phyloP scores from a whole-genome alignment of 2,329 filamentous ascomycete genomes.

The Cadophora sp. region DNA sequence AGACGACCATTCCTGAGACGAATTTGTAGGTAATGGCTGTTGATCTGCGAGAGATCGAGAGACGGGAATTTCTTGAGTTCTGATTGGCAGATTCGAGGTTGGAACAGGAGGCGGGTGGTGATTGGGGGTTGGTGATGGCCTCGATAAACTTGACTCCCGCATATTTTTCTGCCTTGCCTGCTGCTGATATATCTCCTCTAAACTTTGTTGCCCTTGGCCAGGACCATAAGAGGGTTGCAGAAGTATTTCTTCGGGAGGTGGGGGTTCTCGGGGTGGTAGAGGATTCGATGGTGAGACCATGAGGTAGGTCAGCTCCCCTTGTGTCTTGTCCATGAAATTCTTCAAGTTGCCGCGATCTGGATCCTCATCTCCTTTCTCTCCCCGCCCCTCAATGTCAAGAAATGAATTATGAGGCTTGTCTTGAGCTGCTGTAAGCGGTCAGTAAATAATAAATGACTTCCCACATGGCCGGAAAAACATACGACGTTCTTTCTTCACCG shows the following conservation, averaged over 20 bases:
- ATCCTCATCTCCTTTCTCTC: slow-evolving; percentile 42
- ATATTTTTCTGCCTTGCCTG: slow-evolving; percentile 61
- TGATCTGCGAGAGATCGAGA: slow-evolving; percentile 60
- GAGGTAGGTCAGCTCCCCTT: slow-evolving; percentile 69
- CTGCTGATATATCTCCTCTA: slow-evolving; percentile 44
- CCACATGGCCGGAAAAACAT: slow-evolving; percentile 37
- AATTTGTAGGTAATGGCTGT: slow-evolving; percentile 49
- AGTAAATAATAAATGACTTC: not conserved
- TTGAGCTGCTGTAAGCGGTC: slow-evolving; percentile 26
- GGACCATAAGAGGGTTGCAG: slow-evolving; percentile 56
- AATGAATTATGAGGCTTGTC: slow-evolving; percentile 44
- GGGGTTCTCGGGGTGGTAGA: slow-evolving; percentile 67
- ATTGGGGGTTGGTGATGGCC: slow-evolving; percentile 61
- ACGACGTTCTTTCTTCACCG: slow-evolving; percentile 63
- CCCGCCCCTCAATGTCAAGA: slow-evolving; percentile 54
- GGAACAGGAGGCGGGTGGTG: slow-evolving; percentile 64
- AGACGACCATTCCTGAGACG: slow-evolving; percentile 46
- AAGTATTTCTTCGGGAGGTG: slow-evolving; percentile 65
- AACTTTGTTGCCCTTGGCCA: slow-evolving; percentile 46
- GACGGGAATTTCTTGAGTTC: slow-evolving; percentile 54
- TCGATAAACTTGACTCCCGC: slow-evolving; percentile 56
- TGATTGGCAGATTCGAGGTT: slow-evolving; percentile 46
- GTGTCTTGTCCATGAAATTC: slow-evolving; percentile 69
- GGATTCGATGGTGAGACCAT: slow-evolving; percentile 73
- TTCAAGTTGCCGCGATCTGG: slow-evolving; percentile 60